Evolutionary conservation across 768 basidiomycete genomes (phyloP), one percentile per base, ranked within the genome.

Genomic region (Serendipita vermifera): DNA sequence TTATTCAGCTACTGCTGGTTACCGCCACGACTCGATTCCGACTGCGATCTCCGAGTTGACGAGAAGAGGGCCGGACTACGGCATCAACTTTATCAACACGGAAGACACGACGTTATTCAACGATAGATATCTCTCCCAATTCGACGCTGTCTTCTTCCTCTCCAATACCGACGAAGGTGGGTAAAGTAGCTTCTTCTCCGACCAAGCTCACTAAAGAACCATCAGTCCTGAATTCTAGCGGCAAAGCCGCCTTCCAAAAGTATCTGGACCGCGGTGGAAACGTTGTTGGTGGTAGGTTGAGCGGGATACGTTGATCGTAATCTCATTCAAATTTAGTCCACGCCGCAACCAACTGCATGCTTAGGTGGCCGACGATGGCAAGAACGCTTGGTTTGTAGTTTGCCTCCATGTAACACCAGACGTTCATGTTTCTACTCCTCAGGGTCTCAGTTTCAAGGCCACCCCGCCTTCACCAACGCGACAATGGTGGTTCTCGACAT

Each of bases 1-100:
- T 14, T 85, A 80, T 60, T 78, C 82, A 20, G 76, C 76, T 2
- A 86, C 82, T 0, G 64, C 67, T 5, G 77, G 74, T 3, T 88
- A 76, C 65, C 71, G 83, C 57, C 86, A 88, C 62, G 85, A 85
- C 58, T 83, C 81, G 2, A 87, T 87, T 56, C 85, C 85, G 0
- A 77, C 79, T 1, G 83, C 85, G 2, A 76, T 84, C 27, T 67
- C 75, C 38, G 76, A 76, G 0, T 66, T 87, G 36, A 73, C 74
- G 56, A 64, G 70, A 1, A 71, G 70, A 22, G 73, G 73, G 1
- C 57, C 69, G n/a, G 62, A 67, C 0, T 75, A 81, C 57, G 70
- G 77, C 58, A 71, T 80, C 53, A 53, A 70, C 22, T 84, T 87
- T 58, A 77, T 79, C 48, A 73, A 79, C 56, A 81, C 83, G 2